Percentiles rank a stretch among this genome's conserved stretches.
Evolutionary conservation across 805 yeast species (phyloP).

Genomic region (Suhomyces sp.): DNA sequence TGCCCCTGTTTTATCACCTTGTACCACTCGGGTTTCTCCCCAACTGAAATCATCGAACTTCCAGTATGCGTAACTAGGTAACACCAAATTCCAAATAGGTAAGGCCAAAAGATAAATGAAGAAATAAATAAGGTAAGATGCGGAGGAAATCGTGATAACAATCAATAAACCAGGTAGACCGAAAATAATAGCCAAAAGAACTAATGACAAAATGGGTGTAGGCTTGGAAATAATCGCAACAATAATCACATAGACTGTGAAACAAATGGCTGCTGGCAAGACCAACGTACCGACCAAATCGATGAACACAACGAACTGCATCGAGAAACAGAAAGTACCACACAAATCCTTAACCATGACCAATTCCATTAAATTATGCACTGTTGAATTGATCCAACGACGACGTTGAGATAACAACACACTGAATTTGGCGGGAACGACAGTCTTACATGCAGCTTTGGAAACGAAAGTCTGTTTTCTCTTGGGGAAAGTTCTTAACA

Average conservation of each 20-base stretch:
- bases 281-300: slow-evolving; percentile 87
- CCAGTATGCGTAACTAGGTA: slow-evolving; percentile 89
- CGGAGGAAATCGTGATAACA: slow-evolving; percentile 74
- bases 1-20: slow-evolving; percentile 61
- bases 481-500: slow-evolving; percentile 87
- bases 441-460: slow-evolving; percentile 88
- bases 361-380: slow-evolving; percentile 87
- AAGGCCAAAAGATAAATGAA: slow-evolving; percentile 71
- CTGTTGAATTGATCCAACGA: slow-evolving; percentile 95
- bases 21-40: slow-evolving; percentile 91
- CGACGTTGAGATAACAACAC: slow-evolving; percentile 89
- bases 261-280: slow-evolving; percentile 82
- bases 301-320: slow-evolving; percentile 86
- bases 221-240: slow-evolving; percentile 69
- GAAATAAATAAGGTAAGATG: slow-evolving; percentile 77
- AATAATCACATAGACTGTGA: slow-evolving; percentile 77
- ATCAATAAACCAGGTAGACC: slow-evolving; percentile 85
- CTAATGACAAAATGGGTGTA: slow-evolving; percentile 73
- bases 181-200: slow-evolving; percentile 72
- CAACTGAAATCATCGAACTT: slow-evolving; percentile 94
- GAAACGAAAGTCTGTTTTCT: slow-evolving; percentile 85
- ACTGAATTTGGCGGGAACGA: slow-evolving; percentile 79
- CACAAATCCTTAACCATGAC: slow-evolving; percentile 82
- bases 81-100: slow-evolving; percentile 91
- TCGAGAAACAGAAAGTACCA: slow-evolving; percentile 92